These are phyloP conservation scores for Heliamphora pulchella DNA, from an alignment of 179 eudicot genomes.

Conservation along the genomic window DNA sequence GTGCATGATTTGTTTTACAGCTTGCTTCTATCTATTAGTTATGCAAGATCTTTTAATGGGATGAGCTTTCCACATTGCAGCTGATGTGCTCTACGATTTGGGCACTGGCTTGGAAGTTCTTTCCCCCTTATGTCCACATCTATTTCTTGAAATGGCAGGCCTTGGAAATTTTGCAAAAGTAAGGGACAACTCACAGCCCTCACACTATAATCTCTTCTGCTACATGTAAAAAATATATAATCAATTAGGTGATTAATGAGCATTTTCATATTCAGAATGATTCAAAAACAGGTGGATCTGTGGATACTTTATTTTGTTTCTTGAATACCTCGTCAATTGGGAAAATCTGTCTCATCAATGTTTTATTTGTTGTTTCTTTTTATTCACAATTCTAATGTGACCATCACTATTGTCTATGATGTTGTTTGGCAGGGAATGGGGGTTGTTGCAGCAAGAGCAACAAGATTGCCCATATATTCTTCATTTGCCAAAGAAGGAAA, in stretches of 20 bases:
- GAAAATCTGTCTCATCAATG: not conserved
- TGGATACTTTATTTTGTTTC: not conserved
- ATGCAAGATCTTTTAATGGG: constrained; percentile 10
- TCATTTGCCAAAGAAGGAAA: constrained; percentile 97
- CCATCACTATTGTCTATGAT: constrained; percentile 4
- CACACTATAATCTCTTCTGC: not conserved
- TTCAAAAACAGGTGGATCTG: not conserved
- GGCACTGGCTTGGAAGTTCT: constrained; percentile 92
- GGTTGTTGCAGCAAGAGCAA: constrained; percentile 95
- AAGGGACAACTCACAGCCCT: not conserved
- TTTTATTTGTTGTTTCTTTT: not conserved
- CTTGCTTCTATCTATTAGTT: constrained; percentile 1
- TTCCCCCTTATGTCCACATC: constrained; percentile 88
- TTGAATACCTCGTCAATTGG: not conserved
- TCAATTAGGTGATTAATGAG: not conserved
- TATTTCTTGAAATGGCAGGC: constrained; percentile 92
- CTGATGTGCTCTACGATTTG: constrained; percentile 90
- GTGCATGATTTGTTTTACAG: not conserved
- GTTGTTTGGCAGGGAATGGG: constrained; percentile 80
- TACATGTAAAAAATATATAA: not conserved
- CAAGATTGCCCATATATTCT: constrained; percentile 90
- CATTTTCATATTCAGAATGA: not conserved
- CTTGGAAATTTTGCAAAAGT: constrained; percentile 99
- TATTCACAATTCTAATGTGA: not conserved
- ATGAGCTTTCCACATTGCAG: constrained; percentile 36